A percentile compares a stretch with the other conserved stretches of the same genome.
Conservation (phyloP, 2,329 filamentous ascomycete species). For the Aureobasidium sp. region DNA sequence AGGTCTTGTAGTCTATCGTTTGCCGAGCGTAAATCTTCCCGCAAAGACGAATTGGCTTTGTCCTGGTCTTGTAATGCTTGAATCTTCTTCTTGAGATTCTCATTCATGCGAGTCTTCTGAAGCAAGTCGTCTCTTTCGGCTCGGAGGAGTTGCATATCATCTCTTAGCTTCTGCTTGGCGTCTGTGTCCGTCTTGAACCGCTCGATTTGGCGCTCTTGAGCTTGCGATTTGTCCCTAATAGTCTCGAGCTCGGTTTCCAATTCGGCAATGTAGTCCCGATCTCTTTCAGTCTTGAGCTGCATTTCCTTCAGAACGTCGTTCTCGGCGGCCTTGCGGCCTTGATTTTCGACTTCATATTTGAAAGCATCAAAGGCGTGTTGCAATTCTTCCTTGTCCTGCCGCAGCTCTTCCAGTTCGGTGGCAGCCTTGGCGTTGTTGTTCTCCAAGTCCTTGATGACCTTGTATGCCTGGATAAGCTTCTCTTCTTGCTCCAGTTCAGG, state of each 20-base stretch:
- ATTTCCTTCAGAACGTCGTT: conserved; percentile 40
- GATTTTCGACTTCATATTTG: conserved; percentile 38
- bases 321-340: conserved; percentile 31
- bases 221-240: conserved; percentile 38
- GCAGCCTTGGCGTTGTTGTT: conserved; percentile 35
- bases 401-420: conserved; percentile 36
- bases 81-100: conserved; percentile 49
- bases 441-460: conserved; percentile 39
- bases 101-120: conserved; percentile 44
- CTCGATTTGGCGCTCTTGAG: conserved; percentile 40
- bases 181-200: conserved; percentile 38
- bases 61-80: conserved; percentile 44
- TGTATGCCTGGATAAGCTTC: conserved; percentile 42
- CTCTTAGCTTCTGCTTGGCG: conserved; percentile 42
- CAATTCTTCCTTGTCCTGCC: conserved; percentile 37
- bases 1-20: conserved; percentile 40
- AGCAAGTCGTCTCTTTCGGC: conserved; percentile 44
- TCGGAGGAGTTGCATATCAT: conserved; percentile 43
- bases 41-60: conserved; percentile 36
- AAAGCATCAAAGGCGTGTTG: conserved; percentile 44
- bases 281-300: conserved; percentile 37
- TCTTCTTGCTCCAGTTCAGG: conserved; percentile 44
- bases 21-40: conserved; percentile 40
- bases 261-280: conserved; percentile 45
- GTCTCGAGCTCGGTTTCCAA: conserved; percentile 42